These are phyloP conservation scores for Rutstroemia sp. DNA, from an alignment of 2,329 filamentous ascomycete species.

Conservation along the genomic window DNA sequence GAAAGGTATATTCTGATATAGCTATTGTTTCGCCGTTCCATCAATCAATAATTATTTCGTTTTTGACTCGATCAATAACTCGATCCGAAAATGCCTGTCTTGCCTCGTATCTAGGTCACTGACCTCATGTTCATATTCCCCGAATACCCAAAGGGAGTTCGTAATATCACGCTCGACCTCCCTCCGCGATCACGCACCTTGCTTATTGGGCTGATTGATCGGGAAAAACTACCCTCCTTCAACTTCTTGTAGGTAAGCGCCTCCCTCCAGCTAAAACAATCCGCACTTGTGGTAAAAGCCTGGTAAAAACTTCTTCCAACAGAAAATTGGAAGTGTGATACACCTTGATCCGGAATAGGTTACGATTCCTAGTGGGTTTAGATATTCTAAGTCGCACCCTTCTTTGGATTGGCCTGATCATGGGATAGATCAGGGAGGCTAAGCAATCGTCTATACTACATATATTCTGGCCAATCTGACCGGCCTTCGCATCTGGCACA, in stretches of 20 bases:
- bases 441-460: conserved; percentile 94
- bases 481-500: conserved; percentile 92
- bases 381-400: conserved; percentile 76
- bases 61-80: too few relatives aligned
- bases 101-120: too few relatives aligned
- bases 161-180: too few relatives aligned
- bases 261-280: conserved; percentile 74
- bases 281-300: conserved; percentile 74
- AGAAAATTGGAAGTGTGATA: conserved; percentile 85
- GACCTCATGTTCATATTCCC: too few relatives aligned
- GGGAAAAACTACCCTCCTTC: conserved; percentile 93
- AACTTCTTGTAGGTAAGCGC: conserved; percentile 88
- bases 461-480: conserved; percentile 95
- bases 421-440: conserved; percentile 75
- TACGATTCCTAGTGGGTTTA: conserved; percentile 85
- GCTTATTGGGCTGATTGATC: conserved; percentile 97
- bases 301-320: conserved; percentile 85
- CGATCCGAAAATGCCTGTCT: too few relatives aligned
- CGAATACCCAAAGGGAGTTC: too few relatives aligned
- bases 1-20: too few relatives aligned
- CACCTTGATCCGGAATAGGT: conserved; percentile 99
- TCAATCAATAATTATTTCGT: too few relatives aligned
- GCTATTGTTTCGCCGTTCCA: too few relatives aligned
- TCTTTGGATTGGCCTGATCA: conserved; percentile 80
- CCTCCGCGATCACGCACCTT: too few relatives aligned